Percentiles rank a stretch among this genome's conserved stretches.
These are phyloP conservation scores for Ambrosia artemisiifolia DNA, from an alignment of 129 eudicot genomes.

Conservation along the genomic window DNA sequence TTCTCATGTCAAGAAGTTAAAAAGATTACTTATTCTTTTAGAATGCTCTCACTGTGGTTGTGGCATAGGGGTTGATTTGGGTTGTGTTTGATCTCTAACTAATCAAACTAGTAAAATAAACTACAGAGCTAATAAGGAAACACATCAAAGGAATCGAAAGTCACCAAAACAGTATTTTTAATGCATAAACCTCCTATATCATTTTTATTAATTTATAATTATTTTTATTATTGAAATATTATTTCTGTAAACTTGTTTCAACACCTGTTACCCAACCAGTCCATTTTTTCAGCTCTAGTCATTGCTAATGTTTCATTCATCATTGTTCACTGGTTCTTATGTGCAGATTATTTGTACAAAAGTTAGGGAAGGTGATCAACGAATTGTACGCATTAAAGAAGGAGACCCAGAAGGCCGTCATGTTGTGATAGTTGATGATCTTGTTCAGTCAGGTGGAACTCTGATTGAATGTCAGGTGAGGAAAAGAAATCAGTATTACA, in stretches of 20 bases:
- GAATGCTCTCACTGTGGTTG: too few relatives aligned
- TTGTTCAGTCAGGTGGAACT: constrained; percentile 98
- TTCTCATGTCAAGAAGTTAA: too few relatives aligned
- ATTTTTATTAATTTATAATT: too few relatives aligned
- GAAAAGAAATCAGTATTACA: not conserved
- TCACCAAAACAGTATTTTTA: too few relatives aligned
- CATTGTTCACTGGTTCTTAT: constrained; percentile 15
- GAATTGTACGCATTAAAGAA: constrained; percentile 89
- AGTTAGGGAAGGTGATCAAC: constrained; percentile 98
- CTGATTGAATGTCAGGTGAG: constrained; percentile 90
- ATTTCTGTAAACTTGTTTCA: not conserved
- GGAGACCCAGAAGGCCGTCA: constrained; percentile 97
- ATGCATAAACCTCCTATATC: too few relatives aligned
- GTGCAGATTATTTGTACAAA: constrained; percentile 83
- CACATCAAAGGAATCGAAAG: too few relatives aligned
- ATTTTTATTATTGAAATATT: too few relatives aligned
- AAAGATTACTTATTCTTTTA: too few relatives aligned
- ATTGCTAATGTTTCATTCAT: not conserved
- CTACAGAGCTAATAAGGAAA: too few relatives aligned
- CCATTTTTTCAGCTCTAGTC: constrained; percentile 2
- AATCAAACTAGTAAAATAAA: too few relatives aligned
- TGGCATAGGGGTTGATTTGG: too few relatives aligned
- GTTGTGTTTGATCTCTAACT: too few relatives aligned
- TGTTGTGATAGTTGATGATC: constrained; percentile 98
- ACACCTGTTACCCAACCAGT: not conserved